Base-by-base conservation (phyloP, 2,329 filamentous ascomycete species). In the Hymenoscyphus linearis region DNA sequence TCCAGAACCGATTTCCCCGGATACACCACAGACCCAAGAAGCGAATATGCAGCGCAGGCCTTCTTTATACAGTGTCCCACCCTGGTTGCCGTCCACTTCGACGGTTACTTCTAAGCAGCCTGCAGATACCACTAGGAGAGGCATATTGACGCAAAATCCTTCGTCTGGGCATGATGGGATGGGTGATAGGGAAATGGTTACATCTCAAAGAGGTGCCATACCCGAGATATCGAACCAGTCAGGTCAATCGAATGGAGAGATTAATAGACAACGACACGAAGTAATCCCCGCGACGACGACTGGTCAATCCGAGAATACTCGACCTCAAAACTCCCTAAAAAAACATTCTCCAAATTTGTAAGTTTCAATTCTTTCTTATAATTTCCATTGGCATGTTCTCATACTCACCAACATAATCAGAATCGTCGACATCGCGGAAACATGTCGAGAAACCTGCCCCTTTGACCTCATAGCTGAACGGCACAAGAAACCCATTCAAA, bases 391-490 rank as follows among this genome's bases (percentile, higher is more conserved):
- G 14, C 37, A 25, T 4, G n/a, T n/a, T 58, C 12, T 13, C 31
- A 37, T 52, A 31, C 36, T 50, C 16, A 35, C 44, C 9, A 57
- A 40, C 44, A 31, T 16, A 74, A 69, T 72, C 61, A 73, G 80
- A 26, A 76, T 80, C 40, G 76, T 80, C 26, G 79, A 82, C 67
- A 76, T 82, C 25, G 78, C 79, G 3, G 76, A 81, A 66, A 80
- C 79, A 0, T 77, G 77, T 52, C 75, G 79, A 66, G 74, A 75
- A 55, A 70, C 70, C 3, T 80, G 81, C 57, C 79, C 79, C 3
- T 80, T 79, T 57, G 74, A 74, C 3, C 74, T 75, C 35, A 73
- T 82, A 3, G 79, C 79, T 1, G 72, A 74, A 58, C 74, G 79
- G 22, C 79, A 82, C 63, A 73, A 74, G 14, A 70, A 76, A 13